Percentiles rank a stretch among this genome's conserved stretches.
Evolutionary conservation across 768 basidiomycete genomes (phyloP).

Genomic region (Termitomyces sp.): DNA sequence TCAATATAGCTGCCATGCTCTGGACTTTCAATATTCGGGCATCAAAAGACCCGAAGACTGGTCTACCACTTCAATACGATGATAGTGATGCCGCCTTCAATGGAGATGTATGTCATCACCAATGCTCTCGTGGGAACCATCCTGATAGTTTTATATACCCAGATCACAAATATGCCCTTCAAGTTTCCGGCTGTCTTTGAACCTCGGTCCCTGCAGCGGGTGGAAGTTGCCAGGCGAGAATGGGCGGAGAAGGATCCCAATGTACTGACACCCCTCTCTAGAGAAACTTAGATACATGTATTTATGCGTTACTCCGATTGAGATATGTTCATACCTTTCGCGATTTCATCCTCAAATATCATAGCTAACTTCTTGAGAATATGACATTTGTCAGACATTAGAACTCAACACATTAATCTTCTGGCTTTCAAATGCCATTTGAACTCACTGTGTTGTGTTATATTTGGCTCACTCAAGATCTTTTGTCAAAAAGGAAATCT

Average conservation of each 20-base stretch:
- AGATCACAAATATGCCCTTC: not conserved
- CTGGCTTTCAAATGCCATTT: too few relatives aligned
- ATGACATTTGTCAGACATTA: too few relatives aligned
- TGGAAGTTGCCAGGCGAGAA: not conserved
- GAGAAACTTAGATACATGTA: not conserved
- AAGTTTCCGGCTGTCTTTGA: not conserved
- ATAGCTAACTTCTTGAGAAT: too few relatives aligned
- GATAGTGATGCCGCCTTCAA: not conserved
- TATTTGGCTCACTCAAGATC: too few relatives aligned
- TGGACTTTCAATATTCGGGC: not conserved
- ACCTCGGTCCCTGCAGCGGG: not conserved
- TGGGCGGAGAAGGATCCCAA: not conserved
- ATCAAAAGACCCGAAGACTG: not conserved
- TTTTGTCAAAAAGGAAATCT: too few relatives aligned
- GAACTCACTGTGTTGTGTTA: too few relatives aligned
- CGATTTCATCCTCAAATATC: too few relatives aligned
- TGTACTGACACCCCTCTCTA: not conserved
- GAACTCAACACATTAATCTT: too few relatives aligned
- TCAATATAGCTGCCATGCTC: not conserved
- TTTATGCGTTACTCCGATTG: too few relatives aligned
- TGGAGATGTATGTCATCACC: not conserved
- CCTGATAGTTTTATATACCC: not conserved
- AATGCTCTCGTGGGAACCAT: not conserved
- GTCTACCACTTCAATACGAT: not conserved
- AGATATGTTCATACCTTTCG: too few relatives aligned